phyloP scores from a whole-genome alignment of 768 basidiomycete genomes.

The Lyophyllum shimeji region DNA sequence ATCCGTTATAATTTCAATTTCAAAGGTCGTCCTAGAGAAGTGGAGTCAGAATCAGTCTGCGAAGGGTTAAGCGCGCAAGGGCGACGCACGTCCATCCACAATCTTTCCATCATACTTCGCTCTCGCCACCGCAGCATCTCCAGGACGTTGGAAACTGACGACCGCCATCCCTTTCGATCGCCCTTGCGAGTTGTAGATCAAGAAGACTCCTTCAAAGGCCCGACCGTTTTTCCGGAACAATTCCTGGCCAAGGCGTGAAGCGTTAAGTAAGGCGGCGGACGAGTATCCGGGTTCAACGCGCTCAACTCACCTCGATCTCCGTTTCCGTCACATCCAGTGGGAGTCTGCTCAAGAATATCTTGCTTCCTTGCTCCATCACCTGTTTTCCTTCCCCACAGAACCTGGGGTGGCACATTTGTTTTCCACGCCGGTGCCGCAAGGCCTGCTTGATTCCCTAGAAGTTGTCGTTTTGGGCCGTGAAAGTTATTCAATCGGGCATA shows the following conservation, averaged over 20 bases:
- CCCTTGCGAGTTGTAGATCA: constrained; percentile 76
- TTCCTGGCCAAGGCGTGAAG: constrained; percentile 41
- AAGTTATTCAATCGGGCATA: constrained; percentile 43
- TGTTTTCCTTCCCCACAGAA: constrained; percentile 32
- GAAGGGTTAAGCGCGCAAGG: background rate
- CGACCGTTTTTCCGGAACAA: constrained; percentile 76
- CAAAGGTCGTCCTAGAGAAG: constrained; percentile 56
- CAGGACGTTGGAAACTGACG: constrained; percentile 61
- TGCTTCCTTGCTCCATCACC: constrained; percentile 48
- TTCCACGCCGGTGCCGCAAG: constrained; percentile 65
- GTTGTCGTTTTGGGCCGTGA: constrained; percentile 51
- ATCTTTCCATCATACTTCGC: constrained; percentile 76
- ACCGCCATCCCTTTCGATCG: constrained; percentile 81
- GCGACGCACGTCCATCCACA: constrained; percentile 61
- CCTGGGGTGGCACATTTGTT: constrained; percentile 23
- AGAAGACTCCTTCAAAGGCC: constrained; percentile 65
- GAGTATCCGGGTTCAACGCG: background rate
- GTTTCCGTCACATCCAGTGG: constrained; percentile 68
- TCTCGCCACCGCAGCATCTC: constrained; percentile 62
- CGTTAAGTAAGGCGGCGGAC: background rate
- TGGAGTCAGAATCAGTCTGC: background rate
- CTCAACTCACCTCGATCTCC: constrained; percentile 60
- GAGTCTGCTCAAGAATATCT: constrained; percentile 64
- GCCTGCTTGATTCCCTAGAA: constrained; percentile 59
- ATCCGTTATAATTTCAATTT: constrained; percentile 63